Base-by-base conservation (phyloP, 1,139 yeast species). In the Arxiozyma slooffiae region DNA sequence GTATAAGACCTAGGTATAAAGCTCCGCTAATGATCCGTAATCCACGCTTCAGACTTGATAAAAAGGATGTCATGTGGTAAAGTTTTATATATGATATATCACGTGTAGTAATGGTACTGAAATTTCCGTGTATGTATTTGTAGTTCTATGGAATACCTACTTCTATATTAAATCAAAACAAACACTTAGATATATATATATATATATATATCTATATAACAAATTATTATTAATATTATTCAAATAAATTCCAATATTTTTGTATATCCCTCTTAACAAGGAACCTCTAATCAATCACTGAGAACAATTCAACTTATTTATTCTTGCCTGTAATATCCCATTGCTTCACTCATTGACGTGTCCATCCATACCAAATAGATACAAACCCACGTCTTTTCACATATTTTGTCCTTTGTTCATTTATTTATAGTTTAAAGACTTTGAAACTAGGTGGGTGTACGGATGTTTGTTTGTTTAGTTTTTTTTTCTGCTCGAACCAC, bases 1-100 rank as follows among this genome's bases (percentile, higher is more conserved):
- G 78, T 22, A 88, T 80, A 48, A 88, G 77, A 17, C 80, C 70
- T 50, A 88, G 73, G 63, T 84, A 83, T 40, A 80, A 66, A 3
- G 81, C 68, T 1, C 86, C 79, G 52, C 81, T 71, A 23, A 78
- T 47, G 38, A 60, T 60, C 41, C 68, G 60, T 23, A 60, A 48
- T 46, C 60, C 54, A 51, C 56, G 60, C 36, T 53, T 44, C 20
- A 64, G 43, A 37, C 62, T 56, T 26, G 56, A 53, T 23, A 55
- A 46, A 38, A 58, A 23, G 48, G 55, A 49, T 22, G 47, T 22
- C 51, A 48, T 50, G 24, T 34, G 7, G 4, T 24, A 9, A 26
- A 8, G 20, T 26, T 41, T 17, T 43, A 20, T 22, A 11, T 14
- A 30, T 6, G 16, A 14, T 9, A 30, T 30, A 2, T 30, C n/a